Evolutionary conservation across 345 rosid genomes (phyloP).

Genomic region (Linum tenue): DNA sequence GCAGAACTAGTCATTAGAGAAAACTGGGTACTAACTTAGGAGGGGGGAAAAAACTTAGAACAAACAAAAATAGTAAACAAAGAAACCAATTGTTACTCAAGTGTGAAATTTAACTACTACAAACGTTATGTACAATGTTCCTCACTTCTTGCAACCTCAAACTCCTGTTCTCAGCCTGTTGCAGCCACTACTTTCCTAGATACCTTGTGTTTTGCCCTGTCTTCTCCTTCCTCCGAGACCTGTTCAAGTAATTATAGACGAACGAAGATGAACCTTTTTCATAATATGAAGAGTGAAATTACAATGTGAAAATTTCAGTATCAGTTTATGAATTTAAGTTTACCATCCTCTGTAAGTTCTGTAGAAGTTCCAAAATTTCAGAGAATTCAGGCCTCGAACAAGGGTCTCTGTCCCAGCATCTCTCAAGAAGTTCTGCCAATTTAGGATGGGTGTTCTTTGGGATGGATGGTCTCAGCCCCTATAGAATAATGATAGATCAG

Average conservation of each 20-base stretch:
- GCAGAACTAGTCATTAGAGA: neutral
- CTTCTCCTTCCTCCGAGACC: conserved; percentile 17
- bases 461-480: conserved; percentile 59
- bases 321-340: neutral
- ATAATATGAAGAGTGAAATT: neutral
- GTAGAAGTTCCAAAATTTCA: conserved; percentile 39
- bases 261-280: neutral
- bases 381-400: conserved; percentile 53
- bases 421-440: conserved; percentile 39
- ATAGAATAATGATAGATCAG: neutral
- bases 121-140: neutral
- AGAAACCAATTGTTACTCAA: neutral
- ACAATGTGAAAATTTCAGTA: neutral
- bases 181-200: conserved; percentile 10
- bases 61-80: neutral
- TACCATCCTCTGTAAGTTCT: conserved; percentile 27
- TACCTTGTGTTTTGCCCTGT: conserved; percentile 7
- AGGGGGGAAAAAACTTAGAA: neutral
- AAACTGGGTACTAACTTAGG: conserved; percentile 1
- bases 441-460: conserved; percentile 39
- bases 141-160: neutral
- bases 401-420: conserved; percentile 60
- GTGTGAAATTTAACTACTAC: neutral
- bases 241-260: conserved; percentile 7
- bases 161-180: neutral